These are phyloP conservation scores for Nelumbo lutea DNA, from an alignment of 164 flowering plant genomes.

Conservation along the genomic window DNA sequence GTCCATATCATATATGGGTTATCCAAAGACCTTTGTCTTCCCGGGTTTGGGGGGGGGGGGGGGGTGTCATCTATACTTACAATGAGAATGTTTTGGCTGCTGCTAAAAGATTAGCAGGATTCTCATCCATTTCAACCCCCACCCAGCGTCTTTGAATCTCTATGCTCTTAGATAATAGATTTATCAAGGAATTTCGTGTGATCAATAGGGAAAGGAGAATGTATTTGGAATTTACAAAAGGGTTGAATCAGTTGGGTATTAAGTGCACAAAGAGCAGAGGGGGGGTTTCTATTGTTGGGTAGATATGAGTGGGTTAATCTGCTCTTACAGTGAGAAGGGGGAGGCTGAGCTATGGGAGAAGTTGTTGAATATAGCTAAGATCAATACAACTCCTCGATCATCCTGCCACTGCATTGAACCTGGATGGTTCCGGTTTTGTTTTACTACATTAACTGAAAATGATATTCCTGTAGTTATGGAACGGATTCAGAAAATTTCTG, in stretches of 20 bases:
- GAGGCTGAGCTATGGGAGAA: slow-evolving; percentile 96
- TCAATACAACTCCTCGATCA: slow-evolving; percentile 82
- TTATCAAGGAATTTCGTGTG: slow-evolving; percentile 13
- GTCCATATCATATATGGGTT: no score
- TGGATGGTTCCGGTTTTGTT: no score
- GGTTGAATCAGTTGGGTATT: no score
- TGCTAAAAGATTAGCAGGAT: slow-evolving; percentile 22
- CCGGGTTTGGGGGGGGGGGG: slow-evolving; percentile 34
- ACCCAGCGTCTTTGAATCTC: slow-evolving; percentile 65
- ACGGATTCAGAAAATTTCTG: no score
- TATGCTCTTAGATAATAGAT: slow-evolving; percentile 11
- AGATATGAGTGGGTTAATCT: slow-evolving; percentile 75
- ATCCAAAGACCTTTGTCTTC: no score
- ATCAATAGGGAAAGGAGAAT: slow-evolving; percentile 44
- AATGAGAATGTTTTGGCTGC: slow-evolving; percentile 59
- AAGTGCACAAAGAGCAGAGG: slow-evolving; percentile 46
- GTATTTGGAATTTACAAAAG: slow-evolving; percentile 12
- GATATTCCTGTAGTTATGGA: no score
- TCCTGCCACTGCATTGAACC: not conserved
- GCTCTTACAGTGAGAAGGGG: slow-evolving; percentile 87
- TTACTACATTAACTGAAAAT: no score
- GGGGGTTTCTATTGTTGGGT: slow-evolving; percentile 88
- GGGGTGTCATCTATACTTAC: slow-evolving; percentile 62
- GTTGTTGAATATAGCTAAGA: slow-evolving; percentile 61
- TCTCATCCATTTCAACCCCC: slow-evolving; percentile 70